A percentile compares a stretch with the other conserved stretches of the same genome.
These are phyloP conservation scores for Aureobasidium musti DNA, from an alignment of 2,329 filamentous ascomycete genomes.

Conservation along the genomic window DNA sequence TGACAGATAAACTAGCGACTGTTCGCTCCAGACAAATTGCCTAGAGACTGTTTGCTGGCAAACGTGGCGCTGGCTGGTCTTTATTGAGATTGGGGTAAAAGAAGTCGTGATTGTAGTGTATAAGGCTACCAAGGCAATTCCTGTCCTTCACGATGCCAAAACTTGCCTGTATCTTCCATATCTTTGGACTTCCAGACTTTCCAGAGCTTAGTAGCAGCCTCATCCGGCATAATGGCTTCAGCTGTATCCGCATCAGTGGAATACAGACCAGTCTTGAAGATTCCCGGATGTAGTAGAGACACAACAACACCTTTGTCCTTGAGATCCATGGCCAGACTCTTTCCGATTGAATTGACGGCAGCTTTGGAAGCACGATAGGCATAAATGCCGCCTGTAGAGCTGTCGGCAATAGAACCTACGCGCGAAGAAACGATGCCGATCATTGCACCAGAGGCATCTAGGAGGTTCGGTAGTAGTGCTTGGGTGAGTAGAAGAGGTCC, in stretches of 20 bases:
- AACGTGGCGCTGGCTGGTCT: no score
- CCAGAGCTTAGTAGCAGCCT: constrained; percentile 50
- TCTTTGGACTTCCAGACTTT: constrained; percentile 45
- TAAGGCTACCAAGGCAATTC: constrained; percentile 47
- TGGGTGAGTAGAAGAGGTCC: constrained; percentile 42
- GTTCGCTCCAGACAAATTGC: no score
- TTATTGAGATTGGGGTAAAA: no score
- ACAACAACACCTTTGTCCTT: constrained; percentile 46
- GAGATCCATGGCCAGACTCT: constrained; percentile 49
- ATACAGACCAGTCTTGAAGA: constrained; percentile 45
- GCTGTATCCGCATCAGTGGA: constrained; percentile 33
- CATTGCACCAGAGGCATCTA: constrained; percentile 38
- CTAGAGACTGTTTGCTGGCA: no score
- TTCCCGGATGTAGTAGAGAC: constrained; percentile 49
- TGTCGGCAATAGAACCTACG: constrained; percentile 50
- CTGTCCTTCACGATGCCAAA: constrained; percentile 47
- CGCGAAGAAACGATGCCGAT: constrained; percentile 49
- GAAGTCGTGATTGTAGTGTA: neutral
- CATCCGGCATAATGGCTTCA: constrained; percentile 50
- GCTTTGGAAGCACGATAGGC: constrained; percentile 51
- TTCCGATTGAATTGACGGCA: constrained; percentile 50
- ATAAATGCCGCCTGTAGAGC: constrained; percentile 46
- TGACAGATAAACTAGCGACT: no score
- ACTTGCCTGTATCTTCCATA: constrained; percentile 47
- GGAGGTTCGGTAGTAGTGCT: constrained; percentile 48